Percentiles rank a stretch among this genome's conserved stretches.
Evolutionary conservation across 139 green algal genomes (phyloP).

Genomic region (Dunaliella primolecta): DNA sequence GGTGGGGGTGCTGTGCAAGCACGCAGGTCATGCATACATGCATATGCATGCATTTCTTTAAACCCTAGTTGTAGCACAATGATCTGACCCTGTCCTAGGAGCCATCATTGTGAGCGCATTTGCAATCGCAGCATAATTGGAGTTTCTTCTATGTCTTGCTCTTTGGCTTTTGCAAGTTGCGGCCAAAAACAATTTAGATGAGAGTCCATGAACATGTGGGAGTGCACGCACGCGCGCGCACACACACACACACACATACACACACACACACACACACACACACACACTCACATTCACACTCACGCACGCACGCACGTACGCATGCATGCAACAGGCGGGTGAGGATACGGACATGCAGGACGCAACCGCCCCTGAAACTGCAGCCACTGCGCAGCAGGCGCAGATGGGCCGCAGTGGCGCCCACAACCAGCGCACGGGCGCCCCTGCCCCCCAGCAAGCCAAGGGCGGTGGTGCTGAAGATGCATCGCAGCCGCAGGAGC

Average conservation of each 20-base stretch:
- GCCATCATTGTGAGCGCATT: no score
- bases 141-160: no score
- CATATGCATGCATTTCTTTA: no score
- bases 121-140: no score
- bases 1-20: no score
- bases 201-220: background rate
- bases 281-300: background rate
- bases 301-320: background rate
- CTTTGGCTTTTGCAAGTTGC: no score
- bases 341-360: background rate
- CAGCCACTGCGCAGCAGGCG: background rate
- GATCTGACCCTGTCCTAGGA: no score
- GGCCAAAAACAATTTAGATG: no score
- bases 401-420: background rate
- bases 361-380: background rate
- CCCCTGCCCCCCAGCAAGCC: conserved; percentile 17
- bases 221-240: background rate
- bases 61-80: no score
- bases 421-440: background rate
- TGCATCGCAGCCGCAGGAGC: conserved; percentile 18
- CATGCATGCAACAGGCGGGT: no score
- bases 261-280: background rate
- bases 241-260: background rate
- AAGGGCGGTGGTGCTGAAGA: conserved; percentile 15
- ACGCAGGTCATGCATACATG: no score